Percentiles rank a stretch among this genome's conserved stretches.
These are phyloP conservation scores for Auriscalpium vulgare DNA, from an alignment of 768 basidiomycete genomes.

Conservation along the genomic window DNA sequence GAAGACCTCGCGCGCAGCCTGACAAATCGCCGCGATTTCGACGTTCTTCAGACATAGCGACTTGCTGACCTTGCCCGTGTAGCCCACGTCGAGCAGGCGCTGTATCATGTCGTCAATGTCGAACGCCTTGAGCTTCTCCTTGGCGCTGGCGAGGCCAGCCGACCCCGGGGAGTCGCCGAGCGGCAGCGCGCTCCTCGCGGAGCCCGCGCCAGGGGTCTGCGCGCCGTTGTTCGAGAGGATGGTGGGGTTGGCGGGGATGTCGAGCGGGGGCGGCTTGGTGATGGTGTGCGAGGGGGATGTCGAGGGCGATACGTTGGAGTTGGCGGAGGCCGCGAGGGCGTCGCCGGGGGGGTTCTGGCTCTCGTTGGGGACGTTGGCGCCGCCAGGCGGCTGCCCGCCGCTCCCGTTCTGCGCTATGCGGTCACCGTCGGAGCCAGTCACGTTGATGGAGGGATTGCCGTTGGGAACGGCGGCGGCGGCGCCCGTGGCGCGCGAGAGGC, in stretches of 20 bases:
- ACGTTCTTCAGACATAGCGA: slow-evolving; percentile 91
- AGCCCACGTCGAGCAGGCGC: slow-evolving; percentile 91
- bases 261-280: slow-evolving; percentile 48
- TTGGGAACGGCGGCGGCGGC: slow-evolving; percentile 23
- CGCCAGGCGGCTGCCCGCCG: slow-evolving; percentile 24
- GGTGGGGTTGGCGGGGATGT: slow-evolving; percentile 75
- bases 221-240: slow-evolving; percentile 63
- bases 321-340: slow-evolving; percentile 26
- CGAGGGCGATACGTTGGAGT: slow-evolving; percentile 11
- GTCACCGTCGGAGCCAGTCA: slow-evolving; percentile 26
- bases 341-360: slow-evolving; percentile 25
- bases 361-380: slow-evolving; percentile 10
- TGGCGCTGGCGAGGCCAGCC: slow-evolving; percentile 31
- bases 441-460: slow-evolving; percentile 30
- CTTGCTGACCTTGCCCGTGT: slow-evolving; percentile 97
- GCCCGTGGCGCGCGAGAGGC: slow-evolving; percentile 37
- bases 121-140: slow-evolving; percentile 60
- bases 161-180: slow-evolving; percentile 28
- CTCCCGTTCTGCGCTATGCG: slow-evolving; percentile 34
- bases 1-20: slow-evolving; percentile 93
- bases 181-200: slow-evolving; percentile 34
- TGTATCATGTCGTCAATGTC: slow-evolving; percentile 99
- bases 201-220: slow-evolving; percentile 32
- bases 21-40: slow-evolving; percentile 91
- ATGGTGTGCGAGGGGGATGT: slow-evolving; percentile 19